Base-by-base conservation (phyloP, 177 flowering plant species). In the Vitis hybrid region DNA sequence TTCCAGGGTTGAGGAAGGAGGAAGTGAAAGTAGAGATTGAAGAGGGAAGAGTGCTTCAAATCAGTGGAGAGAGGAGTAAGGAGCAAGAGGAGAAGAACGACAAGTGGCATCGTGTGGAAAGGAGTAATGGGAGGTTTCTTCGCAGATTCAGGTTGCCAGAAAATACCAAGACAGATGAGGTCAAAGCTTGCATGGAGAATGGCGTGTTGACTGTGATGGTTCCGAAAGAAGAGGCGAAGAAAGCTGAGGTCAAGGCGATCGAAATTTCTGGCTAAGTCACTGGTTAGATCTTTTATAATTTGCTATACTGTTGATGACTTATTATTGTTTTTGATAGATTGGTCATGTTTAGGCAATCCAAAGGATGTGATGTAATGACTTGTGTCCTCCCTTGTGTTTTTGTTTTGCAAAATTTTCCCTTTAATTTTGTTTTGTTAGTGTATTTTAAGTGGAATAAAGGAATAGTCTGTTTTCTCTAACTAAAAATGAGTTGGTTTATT, bases 21-120 rank as follows among this genome's bases (percentile, higher is more conserved):
- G 83, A 80, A 50, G 81, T 75, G 78, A 80, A 77, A 50, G 83
- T 77, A 56, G 78, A 80, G 80, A 73, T 76, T 2, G 80, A 79
- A 19, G 82, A 80, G 1, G 82, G 80, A 10, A 65, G 71, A 31
- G 75, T 80, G 49, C 73, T 80, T 50, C 76, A 77, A 77, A 77
- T 80, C 17, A 78, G 79, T n/a, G 83, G 81, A 10, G 81, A 80
- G 74, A 75, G 80, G 73, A 60, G 68, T 69, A 71, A 61, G 15
- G 83, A 74, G 71, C 28, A 71, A 50, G 80, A 80, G 57, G 77
- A 80, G 66, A 77, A 65, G 76, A 71, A 62, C 13, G 81, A 81
- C 52, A 75, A 63, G 75, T 75, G 81, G 83, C 83, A 81, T 64
- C 57, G 73, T 0, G 73, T 76, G 3, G 79, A 75, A 61, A 22